Evolutionary conservation across 1,284 basidiomycete species (phyloP), one percentile per base, ranked within the genome.

Genomic region (Pseudozyma flocculosa): DNA sequence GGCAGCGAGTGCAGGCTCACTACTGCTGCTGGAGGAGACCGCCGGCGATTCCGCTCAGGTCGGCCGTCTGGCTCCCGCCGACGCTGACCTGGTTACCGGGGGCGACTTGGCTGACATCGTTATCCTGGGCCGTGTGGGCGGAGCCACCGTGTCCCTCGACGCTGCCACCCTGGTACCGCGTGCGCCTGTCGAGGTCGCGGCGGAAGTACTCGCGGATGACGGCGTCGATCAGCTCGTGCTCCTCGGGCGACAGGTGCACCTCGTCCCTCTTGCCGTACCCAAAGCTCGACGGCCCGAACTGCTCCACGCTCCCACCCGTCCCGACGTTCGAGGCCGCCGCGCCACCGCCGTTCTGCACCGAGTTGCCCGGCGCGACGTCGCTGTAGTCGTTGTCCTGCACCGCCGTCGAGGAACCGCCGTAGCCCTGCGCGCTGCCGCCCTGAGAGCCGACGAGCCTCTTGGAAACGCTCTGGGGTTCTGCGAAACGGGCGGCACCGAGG

Each of bases 311-410:
- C 11, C 54, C 54, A 26, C 48, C 48, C 13, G 41, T 15, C 10
- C 54, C 54, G 21, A 48, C 45, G 3, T 51, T 45, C 4, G 42
- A 46, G 14, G 55, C 55, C 18, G 37, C 36, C 32, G 51, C 49
- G 21, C 43, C 40, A 4, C 55, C 55, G 10, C 55, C 55, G 46
- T 52, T 58, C n/a, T 22, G 30, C 11, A 58, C 55, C 38, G 34
- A 23, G 42, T 58, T 58, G 21, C 50, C 55, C 19, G 55, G 55
- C 4, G 42, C 50, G 2, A 58, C 55, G 17, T 49, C 46, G 4
- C 49, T 52, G 43, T 58, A 58, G 55, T 57, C 54, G 46, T 57
- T 57, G 45, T 57, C 38, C 40, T 57, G 49, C 14, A 34, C 32
- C 4, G 49, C 54, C 36, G 36, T 22, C 4, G 49, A 48, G 2